Conservation (phyloP, 768 basidiomycete genomes). For the Serendipita indica region DNA sequence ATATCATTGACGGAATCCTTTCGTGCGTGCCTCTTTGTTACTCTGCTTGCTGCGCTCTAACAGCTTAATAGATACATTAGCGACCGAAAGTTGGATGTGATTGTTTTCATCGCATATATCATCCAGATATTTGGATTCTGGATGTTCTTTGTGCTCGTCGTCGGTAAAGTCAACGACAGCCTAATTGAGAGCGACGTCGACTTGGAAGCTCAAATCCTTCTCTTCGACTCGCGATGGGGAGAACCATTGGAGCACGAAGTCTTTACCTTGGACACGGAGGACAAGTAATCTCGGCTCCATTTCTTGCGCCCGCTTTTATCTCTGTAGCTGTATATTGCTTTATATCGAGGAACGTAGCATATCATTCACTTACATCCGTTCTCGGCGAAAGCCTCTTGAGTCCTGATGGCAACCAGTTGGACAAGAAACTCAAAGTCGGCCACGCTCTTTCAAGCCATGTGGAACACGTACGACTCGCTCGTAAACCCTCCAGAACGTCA, state of each 20-base stretch:
- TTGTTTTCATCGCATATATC: background rate
- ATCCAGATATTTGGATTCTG: background rate
- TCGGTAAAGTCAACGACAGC: background rate
- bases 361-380: background rate
- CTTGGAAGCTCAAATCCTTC: background rate
- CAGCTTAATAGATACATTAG: no score
- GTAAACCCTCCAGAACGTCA: background rate
- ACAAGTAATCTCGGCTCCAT: background rate
- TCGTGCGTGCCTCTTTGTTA: no score
- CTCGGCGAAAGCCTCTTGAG: background rate
- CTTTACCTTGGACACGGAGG: background rate
- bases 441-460: background rate
- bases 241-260: background rate
- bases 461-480: background rate
- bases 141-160: constrained; percentile 1
- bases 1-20: background rate
- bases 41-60: no score
- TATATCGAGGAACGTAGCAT: background rate
- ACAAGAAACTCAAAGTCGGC: background rate
- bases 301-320: background rate
- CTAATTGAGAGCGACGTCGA: background rate
- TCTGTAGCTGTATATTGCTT: background rate
- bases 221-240: background rate
- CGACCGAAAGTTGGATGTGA: background rate
- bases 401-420: background rate